A percentile compares a stretch with the other conserved stretches of the same genome.
Evolutionary conservation across 2,329 filamentous ascomycete genomes (phyloP).

Genomic region (Zymoseptoria passerinii): DNA sequence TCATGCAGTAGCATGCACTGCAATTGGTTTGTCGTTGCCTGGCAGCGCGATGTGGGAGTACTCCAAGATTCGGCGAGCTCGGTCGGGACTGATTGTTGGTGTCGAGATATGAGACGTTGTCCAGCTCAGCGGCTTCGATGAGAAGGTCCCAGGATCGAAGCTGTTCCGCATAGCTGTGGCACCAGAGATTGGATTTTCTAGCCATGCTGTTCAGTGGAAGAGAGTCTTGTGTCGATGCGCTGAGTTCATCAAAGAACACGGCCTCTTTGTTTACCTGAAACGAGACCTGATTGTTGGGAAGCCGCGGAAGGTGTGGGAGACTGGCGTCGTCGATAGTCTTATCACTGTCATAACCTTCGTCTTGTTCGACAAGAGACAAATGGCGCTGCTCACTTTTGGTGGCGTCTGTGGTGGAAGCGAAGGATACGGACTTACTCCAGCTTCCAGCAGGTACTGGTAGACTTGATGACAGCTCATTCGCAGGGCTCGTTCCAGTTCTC

Average conservation of each 20-base stretch:
- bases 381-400: constrained; percentile 27
- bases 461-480: constrained; percentile 24
- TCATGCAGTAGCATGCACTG: constrained; percentile 22
- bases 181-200: constrained; percentile 45
- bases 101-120: constrained; percentile 39
- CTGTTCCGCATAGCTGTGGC: constrained; percentile 49
- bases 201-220: constrained; percentile 44
- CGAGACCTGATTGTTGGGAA: constrained; percentile 32
- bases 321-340: constrained; percentile 31
- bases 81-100: constrained; percentile 1
- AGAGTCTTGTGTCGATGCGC: constrained; percentile 36
- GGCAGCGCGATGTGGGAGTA: background rate
- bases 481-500: constrained; percentile 20
- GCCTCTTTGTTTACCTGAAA: constrained; percentile 49
- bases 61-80: background rate
- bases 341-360: constrained; percentile 28
- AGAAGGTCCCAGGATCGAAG: constrained; percentile 52
- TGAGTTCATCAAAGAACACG: constrained; percentile 45
- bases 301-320: constrained; percentile 27
- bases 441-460: constrained; percentile 33
- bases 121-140: constrained; percentile 48
- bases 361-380: constrained; percentile 18
- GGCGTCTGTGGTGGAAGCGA: constrained; percentile 28
- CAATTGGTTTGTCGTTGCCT: constrained; percentile 15
- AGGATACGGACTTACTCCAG: constrained; percentile 36